Base-by-base conservation (phyloP, 208 protist genomes). In the Leishmania martiniquensis region DNA sequence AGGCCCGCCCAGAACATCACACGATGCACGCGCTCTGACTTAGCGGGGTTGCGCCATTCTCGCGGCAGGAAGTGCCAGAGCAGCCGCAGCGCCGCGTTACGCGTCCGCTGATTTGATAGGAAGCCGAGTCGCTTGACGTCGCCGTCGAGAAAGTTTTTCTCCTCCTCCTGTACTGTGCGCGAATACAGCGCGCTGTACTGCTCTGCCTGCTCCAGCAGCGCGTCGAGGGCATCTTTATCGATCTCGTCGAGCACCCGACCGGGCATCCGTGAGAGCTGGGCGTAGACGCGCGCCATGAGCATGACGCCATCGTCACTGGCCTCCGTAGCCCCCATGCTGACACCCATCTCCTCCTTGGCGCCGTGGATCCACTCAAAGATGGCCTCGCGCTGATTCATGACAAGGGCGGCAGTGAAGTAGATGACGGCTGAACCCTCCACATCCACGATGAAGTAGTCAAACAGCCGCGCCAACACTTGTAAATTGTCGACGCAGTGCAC, bases 391-490 rank as follows among this genome's bases (percentile, higher is more conserved):
- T 91, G 84, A 44, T 83, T 75, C 25, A 97, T 34, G 17, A 96
- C 78, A 39, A 95, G 79, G n/a, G 91, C 91, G 5, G 90, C 87
- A 66, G 87, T 93, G 69, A 97, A 90, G 71, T 92, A 96, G n/a
- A 97, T 74, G 1, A 95, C 86, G 10, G 76, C 80, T 15, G 82
- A 73, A 44, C 84, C 85, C 49, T 83, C 76, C 47, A 87, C 85
- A 60, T 96, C 88, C 0, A 68, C 85, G 32, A 97, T 75, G 66
- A 95, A 91, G 82, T 90, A 94, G 80, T 95, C 92, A 74, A 97
- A 93, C 44, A 97, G 67, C 1, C 89, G 87, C 13, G 78, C 82
- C 22, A 96, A 75, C n/a, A 87, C 80, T 1, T 73, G 57, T 12
- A 77, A 34, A 77, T 89, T 88, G 29, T 87, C 73, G 60, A 94